These are phyloP conservation scores for Candida alai DNA, from an alignment of 805 yeast species.

Conservation along the genomic window DNA sequence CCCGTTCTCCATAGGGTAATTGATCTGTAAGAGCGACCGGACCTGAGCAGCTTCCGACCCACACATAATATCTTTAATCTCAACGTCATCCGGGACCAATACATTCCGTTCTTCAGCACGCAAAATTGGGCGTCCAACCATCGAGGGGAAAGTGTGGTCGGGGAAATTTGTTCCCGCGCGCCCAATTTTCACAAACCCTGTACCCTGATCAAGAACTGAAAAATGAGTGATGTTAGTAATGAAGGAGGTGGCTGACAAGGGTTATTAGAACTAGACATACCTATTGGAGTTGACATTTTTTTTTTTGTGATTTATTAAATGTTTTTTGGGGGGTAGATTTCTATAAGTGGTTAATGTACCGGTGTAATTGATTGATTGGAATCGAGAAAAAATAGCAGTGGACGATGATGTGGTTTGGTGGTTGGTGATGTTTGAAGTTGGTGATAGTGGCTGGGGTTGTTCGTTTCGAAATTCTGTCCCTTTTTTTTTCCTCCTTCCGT, in stretches of 20 bases:
- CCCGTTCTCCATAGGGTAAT: constrained; percentile 99
- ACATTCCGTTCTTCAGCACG: constrained; percentile 88
- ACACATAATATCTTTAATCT: constrained; percentile 94
- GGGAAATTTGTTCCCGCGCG: constrained; percentile 97
- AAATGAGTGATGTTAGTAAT: not conserved
- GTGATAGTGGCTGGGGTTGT: too few relatives aligned
- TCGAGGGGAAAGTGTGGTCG: constrained; percentile 93
- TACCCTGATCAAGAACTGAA: constrained; percentile 94
- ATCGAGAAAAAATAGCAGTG: too few relatives aligned
- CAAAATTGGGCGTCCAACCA: constrained; percentile 94
- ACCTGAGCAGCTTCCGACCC: constrained; percentile 93
- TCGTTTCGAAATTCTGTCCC: too few relatives aligned
- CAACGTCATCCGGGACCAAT: constrained; percentile 53
- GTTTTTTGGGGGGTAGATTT: too few relatives aligned
- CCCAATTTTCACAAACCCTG: constrained; percentile 97
- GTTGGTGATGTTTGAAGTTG: too few relatives aligned
- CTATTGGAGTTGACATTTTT: constrained; percentile 24
- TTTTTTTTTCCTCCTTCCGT: too few relatives aligned
- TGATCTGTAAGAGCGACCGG: constrained; percentile 82
- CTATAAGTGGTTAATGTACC: too few relatives aligned
- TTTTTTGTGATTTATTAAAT: too few relatives aligned
- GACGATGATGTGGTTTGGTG: too few relatives aligned
- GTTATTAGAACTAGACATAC: constrained; percentile 19
- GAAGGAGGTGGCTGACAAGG: not conserved
- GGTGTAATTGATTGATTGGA: too few relatives aligned